phyloP scores from a whole-genome alignment of 192 early-diverging fungal genomes.

The Phycomyces nitens region DNA sequence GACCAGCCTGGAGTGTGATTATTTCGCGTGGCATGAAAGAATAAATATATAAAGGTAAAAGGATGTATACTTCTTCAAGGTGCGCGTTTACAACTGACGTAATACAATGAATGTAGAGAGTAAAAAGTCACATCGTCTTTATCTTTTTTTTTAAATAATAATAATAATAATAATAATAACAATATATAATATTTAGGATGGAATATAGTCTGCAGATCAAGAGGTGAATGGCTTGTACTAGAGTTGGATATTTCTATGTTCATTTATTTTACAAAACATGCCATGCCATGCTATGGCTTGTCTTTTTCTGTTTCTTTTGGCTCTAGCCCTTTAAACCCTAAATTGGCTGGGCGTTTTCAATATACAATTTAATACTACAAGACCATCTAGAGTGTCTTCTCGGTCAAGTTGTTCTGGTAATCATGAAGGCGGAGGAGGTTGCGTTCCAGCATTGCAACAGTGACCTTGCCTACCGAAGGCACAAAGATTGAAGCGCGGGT shows the following conservation, averaged over 20 bases:
- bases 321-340: no score
- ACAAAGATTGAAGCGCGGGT: conserved; percentile 95
- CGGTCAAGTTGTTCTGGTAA: conserved; percentile 49
- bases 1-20: conserved; percentile 93
- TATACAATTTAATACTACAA: neutral
- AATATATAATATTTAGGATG: no score
- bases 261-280: no score
- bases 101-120: no score
- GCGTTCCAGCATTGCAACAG: conserved; percentile 96
- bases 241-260: no score
- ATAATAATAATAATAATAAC: no score
- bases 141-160: no score
- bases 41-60: neutral
- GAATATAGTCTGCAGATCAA: no score
- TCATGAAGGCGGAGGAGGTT: conserved; percentile 89
- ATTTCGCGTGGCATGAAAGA: conserved; percentile 82
- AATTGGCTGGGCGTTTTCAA: no score
- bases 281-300: neutral
- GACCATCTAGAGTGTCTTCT: conserved; percentile 10
- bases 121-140: no score
- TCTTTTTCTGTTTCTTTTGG: neutral
- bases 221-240: no score
- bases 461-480: conserved; percentile 95
- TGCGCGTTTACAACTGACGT: no score
- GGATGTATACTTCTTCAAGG: neutral